These are phyloP conservation scores for Kazachstania sp. DNA, from an alignment of 1,139 yeast genomes.

Conservation along the genomic window DNA sequence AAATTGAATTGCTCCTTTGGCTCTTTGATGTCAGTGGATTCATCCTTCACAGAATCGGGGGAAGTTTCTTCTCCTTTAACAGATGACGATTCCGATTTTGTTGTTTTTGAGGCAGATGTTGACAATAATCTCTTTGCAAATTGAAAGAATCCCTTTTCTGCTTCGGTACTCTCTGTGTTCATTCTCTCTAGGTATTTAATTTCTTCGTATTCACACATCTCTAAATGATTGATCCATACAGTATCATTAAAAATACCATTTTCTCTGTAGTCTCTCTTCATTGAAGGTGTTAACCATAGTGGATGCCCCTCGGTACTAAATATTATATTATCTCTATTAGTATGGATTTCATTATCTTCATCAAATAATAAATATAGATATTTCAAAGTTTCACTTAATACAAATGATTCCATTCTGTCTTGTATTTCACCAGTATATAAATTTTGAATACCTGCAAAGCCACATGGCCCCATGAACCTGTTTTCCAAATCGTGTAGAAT, in stretches of 20 bases:
- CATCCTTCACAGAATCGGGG: not conserved
- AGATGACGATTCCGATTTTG: not conserved
- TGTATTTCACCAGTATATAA: constrained; percentile 54
- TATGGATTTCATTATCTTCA: constrained; percentile 49
- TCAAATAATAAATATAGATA: constrained; percentile 78
- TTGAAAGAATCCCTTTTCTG: not conserved
- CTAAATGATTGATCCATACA: constrained; percentile 12
- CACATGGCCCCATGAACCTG: constrained; percentile 56
- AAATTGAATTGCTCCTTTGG: not conserved
- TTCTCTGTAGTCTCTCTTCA: constrained; percentile 18
- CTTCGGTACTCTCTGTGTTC: not conserved
- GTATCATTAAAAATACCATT: constrained; percentile 18
- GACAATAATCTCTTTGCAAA: not conserved
- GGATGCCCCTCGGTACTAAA: constrained; percentile 96
- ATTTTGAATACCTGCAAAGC: constrained; percentile 72
- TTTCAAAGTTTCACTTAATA: constrained; percentile 75
- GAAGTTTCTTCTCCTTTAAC: not conserved
- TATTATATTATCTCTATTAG: constrained; percentile 46
- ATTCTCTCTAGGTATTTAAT: not conserved
- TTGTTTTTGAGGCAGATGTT: too few species aligned
- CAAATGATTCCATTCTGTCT: constrained; percentile 88
- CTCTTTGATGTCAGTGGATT: not conserved
- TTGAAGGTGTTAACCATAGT: constrained; percentile 46
- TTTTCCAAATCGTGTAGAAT: constrained; percentile 48
- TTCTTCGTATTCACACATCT: constrained; percentile 5